Base-by-base conservation (phyloP, 2,329 filamentous ascomycete genomes). In the Alternaria tenuissima region DNA sequence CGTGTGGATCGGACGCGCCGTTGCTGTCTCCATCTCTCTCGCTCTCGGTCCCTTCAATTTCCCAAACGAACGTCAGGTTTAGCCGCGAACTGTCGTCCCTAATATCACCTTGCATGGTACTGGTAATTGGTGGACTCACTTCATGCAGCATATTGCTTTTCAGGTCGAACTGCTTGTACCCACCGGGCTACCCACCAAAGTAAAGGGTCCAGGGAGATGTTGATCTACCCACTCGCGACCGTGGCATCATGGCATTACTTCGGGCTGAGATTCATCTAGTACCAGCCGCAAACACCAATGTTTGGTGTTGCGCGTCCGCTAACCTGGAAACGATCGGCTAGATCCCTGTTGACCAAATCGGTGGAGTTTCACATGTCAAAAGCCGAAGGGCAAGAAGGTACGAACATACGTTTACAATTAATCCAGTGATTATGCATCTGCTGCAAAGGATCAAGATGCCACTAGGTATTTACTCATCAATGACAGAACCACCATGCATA, bases 361-460 rank as follows among this genome's bases (percentile, higher is more conserved):
- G 52, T 51, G 44, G 44, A 48, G 38, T 59, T 59, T 68, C 58
- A 63, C 66, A 69, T 69, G 66, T 48, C 41, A 68, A 55, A 52
- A 22, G 11, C 0, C 24, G 41, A 34, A 14, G 9, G 16, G 3
- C 38, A 51, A 5, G 38, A 38, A n/a, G 43, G 6, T 41, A 48
- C 42, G 12, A 26, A 20, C 16, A 22, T 14, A 20, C 34, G 34
- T 43, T 4, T 28, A 53, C 24, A 42, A 52, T 24, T 32, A n/a
- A 48, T 49, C 43, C 26, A 34, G 14, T 32, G 8, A 5, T 18
- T 18, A 18, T 28, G 12, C 11, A 39, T 24, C 7, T 11, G 34
- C 9, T 44, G 28, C 46, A 32, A 55, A 52, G 43, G 30, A 41
- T 8, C 18, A 42, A 34, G 28, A 41, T 22, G 22, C 42, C 34